These are phyloP conservation scores for Corrigiola litoralis DNA, from an alignment of 179 eudicot species.

Conservation along the genomic window DNA sequence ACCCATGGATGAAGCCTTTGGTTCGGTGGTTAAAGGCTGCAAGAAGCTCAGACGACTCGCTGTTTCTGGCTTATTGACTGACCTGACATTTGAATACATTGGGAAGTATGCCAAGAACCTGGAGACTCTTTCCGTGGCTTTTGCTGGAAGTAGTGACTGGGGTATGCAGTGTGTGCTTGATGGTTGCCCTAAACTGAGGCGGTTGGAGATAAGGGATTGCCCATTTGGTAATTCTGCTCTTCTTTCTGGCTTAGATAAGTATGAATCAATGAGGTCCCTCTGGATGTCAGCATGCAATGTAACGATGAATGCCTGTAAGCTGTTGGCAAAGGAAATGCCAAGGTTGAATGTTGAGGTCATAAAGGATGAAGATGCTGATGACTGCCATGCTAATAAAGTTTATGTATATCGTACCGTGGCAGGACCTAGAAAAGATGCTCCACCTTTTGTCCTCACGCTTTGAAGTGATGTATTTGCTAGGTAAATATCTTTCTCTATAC, in stretches of 20 bases:
- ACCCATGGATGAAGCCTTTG: conserved; percentile 90
- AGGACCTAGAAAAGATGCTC: conserved; percentile 77
- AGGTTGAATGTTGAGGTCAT: conserved; percentile 86
- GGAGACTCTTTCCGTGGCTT: conserved; percentile 80
- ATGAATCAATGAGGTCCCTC: conserved; percentile 72
- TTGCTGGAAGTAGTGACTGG: conserved; percentile 75
- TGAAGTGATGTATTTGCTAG: conserved; percentile 21
- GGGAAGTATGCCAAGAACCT: conserved; percentile 84
- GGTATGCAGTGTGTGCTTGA: conserved; percentile 64
- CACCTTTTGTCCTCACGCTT: conserved; percentile 72
- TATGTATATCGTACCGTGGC: conserved; percentile 78
- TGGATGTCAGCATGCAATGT: conserved; percentile 86
- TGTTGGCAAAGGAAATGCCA: conserved; percentile 64
- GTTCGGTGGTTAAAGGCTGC: conserved; percentile 68
- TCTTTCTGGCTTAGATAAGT: conserved; percentile 63
- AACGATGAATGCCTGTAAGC: conserved; percentile 57
- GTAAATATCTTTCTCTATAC: conserved; percentile 8
- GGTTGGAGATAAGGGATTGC: conserved; percentile 72
- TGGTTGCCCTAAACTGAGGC: conserved; percentile 71
- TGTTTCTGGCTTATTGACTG: conserved; percentile 75
- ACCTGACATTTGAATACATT: conserved; percentile 62
- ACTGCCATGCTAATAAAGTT: conserved; percentile 55
- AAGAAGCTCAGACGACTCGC: conserved; percentile 63
- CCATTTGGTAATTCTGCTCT: conserved; percentile 72
- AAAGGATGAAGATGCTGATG: conserved; percentile 58